These are phyloP conservation scores for Serendipita sp. DNA, from an alignment of 768 basidiomycete genomes.

Conservation along the genomic window DNA sequence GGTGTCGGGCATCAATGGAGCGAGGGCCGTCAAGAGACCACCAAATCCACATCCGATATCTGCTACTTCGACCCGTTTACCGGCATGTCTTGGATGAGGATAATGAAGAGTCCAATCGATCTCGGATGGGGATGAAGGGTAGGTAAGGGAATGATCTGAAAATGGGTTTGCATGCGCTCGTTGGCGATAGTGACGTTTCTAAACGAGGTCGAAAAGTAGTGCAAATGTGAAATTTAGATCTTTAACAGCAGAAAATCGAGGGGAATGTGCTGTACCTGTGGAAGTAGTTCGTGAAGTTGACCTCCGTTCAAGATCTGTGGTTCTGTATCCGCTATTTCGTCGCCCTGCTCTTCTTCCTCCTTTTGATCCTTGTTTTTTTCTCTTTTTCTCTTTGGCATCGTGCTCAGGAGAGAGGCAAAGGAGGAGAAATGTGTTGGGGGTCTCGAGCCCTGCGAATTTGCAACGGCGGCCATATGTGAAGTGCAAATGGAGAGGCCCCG, in stretches of 20 bases:
- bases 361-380: not conserved
- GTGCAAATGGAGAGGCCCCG: no score
- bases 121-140: constrained; percentile 56
- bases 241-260: not conserved
- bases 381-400: not conserved
- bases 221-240: no score
- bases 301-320: not conserved
- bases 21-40: constrained; percentile 75
- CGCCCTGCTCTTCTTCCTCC: not conserved
- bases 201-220: not conserved
- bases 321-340: no score
- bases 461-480: not conserved
- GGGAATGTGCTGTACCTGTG: not conserved
- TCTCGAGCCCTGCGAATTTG: not conserved
- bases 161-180: constrained; percentile 35
- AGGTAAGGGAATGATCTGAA: constrained; percentile 56
- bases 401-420: not conserved
- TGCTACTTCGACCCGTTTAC: constrained; percentile 76
- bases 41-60: constrained; percentile 98
- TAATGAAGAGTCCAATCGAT: constrained; percentile 79
- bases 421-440: not conserved
- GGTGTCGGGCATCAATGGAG: constrained; percentile 78
- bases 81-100: constrained; percentile 44
- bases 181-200: constrained; percentile 34
- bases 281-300: not conserved